phyloP scores from a whole-genome alignment of 306 rosid genomes.

The cucumber (Cucumis sativus) region DNA sequence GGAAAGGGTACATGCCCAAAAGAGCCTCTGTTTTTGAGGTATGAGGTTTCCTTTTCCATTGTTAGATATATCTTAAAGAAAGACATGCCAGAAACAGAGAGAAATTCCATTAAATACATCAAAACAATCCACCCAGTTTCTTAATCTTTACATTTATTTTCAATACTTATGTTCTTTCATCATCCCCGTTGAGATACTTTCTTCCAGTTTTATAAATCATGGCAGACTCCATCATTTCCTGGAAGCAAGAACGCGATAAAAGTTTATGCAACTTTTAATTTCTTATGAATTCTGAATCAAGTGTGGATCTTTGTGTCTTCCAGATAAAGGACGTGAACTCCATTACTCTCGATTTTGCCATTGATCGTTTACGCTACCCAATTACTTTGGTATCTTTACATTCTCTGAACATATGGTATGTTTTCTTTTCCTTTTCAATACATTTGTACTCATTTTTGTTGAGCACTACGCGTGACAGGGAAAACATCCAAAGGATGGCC shows the following conservation, averaged over 20 bases:
- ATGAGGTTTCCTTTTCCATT: slow-evolving; percentile 14
- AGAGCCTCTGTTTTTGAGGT: slow-evolving; percentile 73
- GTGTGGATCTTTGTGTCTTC: slow-evolving; percentile 1
- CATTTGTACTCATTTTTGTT: slow-evolving; percentile 1
- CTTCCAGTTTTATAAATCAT: neutral
- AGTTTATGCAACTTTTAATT: neutral
- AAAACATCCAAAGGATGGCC: slow-evolving; percentile 73
- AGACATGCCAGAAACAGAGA: neutral
- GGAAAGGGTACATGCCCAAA: slow-evolving; percentile 60
- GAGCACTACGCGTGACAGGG: slow-evolving; percentile 40
- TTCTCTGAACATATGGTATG: neutral
- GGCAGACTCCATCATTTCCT: neutral
- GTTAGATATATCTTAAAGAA: neutral
- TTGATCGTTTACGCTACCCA: slow-evolving; percentile 62
- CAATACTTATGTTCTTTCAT: neutral
- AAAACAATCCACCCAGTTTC: too few species aligned
- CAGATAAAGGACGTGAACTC: slow-evolving; percentile 66
- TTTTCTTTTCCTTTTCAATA: neutral
- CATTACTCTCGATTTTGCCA: slow-evolving; percentile 55
- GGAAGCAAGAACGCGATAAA: neutral
- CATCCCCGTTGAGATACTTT: neutral
- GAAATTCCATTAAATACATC: too few species aligned
- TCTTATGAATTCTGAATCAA: too few species aligned
- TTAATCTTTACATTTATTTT: too few species aligned
- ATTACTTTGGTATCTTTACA: slow-evolving; percentile 57